Evolutionary conservation across 2,329 filamentous ascomycete species (phyloP), one percentile per base, ranked within the genome.

Genomic region (Magnaporthiopsis rhizophila): DNA sequence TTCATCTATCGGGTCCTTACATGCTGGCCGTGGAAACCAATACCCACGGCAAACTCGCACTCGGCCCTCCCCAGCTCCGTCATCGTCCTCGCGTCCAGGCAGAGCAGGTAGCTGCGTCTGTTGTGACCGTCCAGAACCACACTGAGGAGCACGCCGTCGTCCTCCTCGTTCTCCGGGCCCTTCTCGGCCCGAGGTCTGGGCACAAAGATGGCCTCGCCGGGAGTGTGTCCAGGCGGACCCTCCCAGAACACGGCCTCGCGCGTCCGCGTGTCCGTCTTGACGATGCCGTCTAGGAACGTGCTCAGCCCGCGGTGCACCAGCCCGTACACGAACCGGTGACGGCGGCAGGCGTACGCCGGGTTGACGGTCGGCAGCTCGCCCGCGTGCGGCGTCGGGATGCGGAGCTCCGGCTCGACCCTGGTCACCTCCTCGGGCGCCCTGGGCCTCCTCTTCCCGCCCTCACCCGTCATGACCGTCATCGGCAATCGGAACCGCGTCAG

Each of bases 361-460:
- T 91, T 89, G 70, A 90, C 87, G 8, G 81, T 85, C 0, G 89
- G 88, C 8, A 91, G 77, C 66, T 91, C 89, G 66, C 86, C 83
- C 0, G 77, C 73, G 66, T 85, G 81, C 0, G 85, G 84, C 0
- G 77, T 78, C 8, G 78, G 77, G 59, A 86, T 83, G 28, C 45
- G 13, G 21, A 53, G 45, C 45, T 53, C 45, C 3, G 45, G 45
- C 21, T n/a, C 45, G 18, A 53, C 45, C 8, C 78, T 77, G 59
- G 86, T 83, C 26, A 53, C 45, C 45, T 53, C 45, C 4, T 11
- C 45, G 3, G 21, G 8, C 68, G n/a, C 77, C 73, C 50, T 76
- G 69, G 1, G 69, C 69, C 45, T 50, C 30, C 30, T 30, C 30
- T 30, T 30, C 8, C 13, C 18, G 3, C 18, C 8, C 3, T 24